Percentiles rank a stretch among this genome's conserved stretches.
Evolutionary conservation across 257 asterid species (phyloP).

Genomic region (Plantago major): DNA sequence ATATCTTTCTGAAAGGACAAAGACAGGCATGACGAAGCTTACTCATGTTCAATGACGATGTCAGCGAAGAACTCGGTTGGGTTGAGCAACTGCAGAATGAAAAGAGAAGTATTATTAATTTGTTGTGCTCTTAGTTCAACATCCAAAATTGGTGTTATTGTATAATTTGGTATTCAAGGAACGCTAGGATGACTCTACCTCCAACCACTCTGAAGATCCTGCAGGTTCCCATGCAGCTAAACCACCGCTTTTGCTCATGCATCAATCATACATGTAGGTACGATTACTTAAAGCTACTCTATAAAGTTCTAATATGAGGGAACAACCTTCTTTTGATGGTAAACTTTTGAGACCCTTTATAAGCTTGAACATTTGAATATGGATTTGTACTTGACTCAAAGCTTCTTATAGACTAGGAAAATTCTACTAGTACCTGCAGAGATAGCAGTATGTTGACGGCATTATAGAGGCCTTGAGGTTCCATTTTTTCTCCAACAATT

Average conservation of each 20-base stretch:
- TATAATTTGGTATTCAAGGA: neutral
- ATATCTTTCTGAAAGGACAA: neutral
- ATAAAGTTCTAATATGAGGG: neutral
- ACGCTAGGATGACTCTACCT: slow-evolving; percentile 33
- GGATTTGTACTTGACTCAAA: too few relatives aligned
- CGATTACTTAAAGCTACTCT: slow-evolving; percentile 1
- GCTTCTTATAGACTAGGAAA: too few relatives aligned
- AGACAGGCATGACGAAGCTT: slow-evolving; percentile 24
- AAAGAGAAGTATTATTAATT: neutral
- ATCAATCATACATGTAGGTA: slow-evolving; percentile 8
- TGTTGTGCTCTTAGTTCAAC: neutral
- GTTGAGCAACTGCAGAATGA: slow-evolving; percentile 47
- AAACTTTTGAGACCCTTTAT: neutral
- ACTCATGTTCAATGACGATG: slow-evolving; percentile 69
- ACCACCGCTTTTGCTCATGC: slow-evolving; percentile 92
- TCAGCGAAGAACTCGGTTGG: slow-evolving; percentile 74
- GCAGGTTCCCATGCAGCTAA: slow-evolving; percentile 98
- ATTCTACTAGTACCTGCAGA: slow-evolving; percentile 47
- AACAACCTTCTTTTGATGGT: neutral
- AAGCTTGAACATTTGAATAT: too few relatives aligned
- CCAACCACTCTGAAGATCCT: slow-evolving; percentile 74
- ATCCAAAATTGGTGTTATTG: neutral
- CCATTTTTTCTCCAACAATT: slow-evolving; percentile 67
- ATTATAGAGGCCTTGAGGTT: slow-evolving; percentile 53
- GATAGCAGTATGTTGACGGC: slow-evolving; percentile 71